phyloP scores from a whole-genome alignment of 1,284 basidiomycete genomes.

The Pascua sp. region DNA sequence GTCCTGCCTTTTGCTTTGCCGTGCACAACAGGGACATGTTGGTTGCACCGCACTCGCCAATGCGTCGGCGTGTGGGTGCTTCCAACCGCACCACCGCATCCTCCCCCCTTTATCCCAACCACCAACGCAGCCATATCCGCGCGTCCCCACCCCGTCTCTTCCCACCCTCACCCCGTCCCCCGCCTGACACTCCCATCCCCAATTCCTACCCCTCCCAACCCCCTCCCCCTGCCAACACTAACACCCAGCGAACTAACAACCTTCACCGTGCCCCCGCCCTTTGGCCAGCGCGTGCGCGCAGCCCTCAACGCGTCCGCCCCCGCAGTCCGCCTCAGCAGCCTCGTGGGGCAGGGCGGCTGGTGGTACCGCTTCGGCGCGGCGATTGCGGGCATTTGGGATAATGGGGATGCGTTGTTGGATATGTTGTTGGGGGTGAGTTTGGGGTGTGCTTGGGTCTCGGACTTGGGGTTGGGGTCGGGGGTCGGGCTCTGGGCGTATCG shows the following conservation, averaged over 20 bases:
- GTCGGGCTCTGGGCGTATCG: constrained; percentile 12
- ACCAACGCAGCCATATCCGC: too few species aligned
- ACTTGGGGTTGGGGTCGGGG: constrained; percentile 60
- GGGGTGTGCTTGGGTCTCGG: background rate
- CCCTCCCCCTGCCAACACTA: too few species aligned
- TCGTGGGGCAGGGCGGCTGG: constrained; percentile 78
- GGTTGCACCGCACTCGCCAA: too few species aligned
- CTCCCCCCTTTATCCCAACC: too few species aligned
- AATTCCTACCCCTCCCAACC: too few species aligned
- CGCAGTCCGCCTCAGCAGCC: constrained; percentile 69
- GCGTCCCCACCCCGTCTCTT: too few species aligned
- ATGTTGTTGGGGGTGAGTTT: constrained; percentile 62
- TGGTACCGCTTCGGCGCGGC: constrained; percentile 87
- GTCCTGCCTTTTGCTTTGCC: too few species aligned
- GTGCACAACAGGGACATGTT: too few species aligned
- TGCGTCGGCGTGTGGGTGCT: too few species aligned
- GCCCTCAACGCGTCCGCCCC: constrained; percentile 78
- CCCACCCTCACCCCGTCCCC: too few species aligned
- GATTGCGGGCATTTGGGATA: constrained; percentile 56
- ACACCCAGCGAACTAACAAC: constrained; percentile 71
- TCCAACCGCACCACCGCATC: too few species aligned
- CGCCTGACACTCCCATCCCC: too few species aligned
- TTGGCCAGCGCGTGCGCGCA: constrained; percentile 68
- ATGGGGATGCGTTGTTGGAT: constrained; percentile 42
- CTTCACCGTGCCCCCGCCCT: constrained; percentile 73